Base-by-base conservation (phyloP, 1,139 yeast genomes). In the Zygoascus meyerae region DNA sequence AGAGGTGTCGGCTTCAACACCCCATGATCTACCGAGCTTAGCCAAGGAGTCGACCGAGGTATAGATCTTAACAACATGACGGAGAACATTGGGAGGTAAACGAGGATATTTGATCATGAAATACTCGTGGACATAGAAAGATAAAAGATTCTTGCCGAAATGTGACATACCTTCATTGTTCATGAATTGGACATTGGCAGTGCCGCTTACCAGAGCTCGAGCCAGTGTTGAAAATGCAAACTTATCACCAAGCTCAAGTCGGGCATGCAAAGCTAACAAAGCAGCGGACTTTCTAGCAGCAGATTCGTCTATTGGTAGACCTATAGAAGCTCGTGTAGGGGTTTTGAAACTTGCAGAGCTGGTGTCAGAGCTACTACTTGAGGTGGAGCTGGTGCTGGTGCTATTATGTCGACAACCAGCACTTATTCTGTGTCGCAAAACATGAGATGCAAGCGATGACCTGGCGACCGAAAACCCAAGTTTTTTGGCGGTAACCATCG, bases 31-130 rank as follows among this genome's bases (percentile, higher is more conserved):
- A 29, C 90, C 96, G 35, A 89, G 69, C 42, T 74, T 75, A 38
- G 77, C 70, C 52, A 92, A 71, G 0, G 89, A 74, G 14, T 72
- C 74, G 36, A 78, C 75, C 1, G 92, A 86, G 65, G 83, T 74
- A 61, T 79, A 84, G 5, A 94, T 74, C 55, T 83, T 81, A 5
- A 85, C 79, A 1, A 94, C 89, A 28, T 80, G 77, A 57, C 81
- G 79, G 52, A 87, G 77, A 26, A 90, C 82, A 10, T 80, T 75
- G 57, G 83, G 76, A 29, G 99, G 97, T 52, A 94, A 74, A 62
- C 99, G 78, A 43, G 99, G 99, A 64, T 87, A 87, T 55, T 76
- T 78, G 45, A 82, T 67, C 60, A 87, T 70, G 50, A 90, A 72
- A 59, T 84, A 69, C 64, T 87, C 95, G 31, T 85, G 75, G 2